phyloP scores from a whole-genome alignment of 2,329 filamentous ascomycete species.

The Colletotrichum eremochloae region DNA sequence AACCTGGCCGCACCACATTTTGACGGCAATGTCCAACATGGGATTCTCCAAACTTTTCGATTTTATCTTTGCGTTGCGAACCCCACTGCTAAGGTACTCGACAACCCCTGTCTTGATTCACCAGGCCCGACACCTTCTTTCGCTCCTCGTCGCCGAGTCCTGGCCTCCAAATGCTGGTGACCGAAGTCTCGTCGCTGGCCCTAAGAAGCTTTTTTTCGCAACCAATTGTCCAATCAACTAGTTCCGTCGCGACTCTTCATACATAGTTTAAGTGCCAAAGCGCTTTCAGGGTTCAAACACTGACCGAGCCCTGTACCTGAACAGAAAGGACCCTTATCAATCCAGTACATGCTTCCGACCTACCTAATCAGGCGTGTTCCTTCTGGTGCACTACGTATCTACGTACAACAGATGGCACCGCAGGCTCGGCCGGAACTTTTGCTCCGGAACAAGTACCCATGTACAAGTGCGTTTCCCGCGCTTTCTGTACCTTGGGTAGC shows the following conservation, averaged over 20 bases:
- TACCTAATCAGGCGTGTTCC: constrained; percentile 4
- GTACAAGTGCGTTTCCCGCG: background rate
- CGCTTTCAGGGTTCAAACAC: background rate
- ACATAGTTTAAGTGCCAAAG: background rate
- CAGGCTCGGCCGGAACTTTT: constrained; percentile 18
- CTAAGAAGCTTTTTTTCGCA: constrained; percentile 4
- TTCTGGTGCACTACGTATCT: background rate
- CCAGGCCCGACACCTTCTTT: constrained; percentile 17
- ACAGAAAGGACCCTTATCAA: constrained; percentile 13
- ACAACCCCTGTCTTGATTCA: background rate
- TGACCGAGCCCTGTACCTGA: constrained; percentile 21
- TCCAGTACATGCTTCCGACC: background rate
- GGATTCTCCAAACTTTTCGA: constrained; percentile 41
- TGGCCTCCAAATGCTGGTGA: constrained; percentile 9
- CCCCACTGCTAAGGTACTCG: background rate
- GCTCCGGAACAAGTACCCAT: constrained; percentile 19
- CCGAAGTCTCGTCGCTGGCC: background rate
- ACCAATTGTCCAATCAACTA: background rate
- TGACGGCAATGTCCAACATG: constrained; percentile 37
- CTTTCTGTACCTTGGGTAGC: background rate
- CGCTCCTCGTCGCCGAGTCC: background rate
- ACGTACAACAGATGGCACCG: no score
- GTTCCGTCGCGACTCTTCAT: background rate
- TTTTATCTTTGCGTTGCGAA: constrained; percentile 17
- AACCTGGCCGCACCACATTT: constrained; percentile 16